Conservation (phyloP, 192 early-diverging fungal species). For the Podila epicladia region DNA sequence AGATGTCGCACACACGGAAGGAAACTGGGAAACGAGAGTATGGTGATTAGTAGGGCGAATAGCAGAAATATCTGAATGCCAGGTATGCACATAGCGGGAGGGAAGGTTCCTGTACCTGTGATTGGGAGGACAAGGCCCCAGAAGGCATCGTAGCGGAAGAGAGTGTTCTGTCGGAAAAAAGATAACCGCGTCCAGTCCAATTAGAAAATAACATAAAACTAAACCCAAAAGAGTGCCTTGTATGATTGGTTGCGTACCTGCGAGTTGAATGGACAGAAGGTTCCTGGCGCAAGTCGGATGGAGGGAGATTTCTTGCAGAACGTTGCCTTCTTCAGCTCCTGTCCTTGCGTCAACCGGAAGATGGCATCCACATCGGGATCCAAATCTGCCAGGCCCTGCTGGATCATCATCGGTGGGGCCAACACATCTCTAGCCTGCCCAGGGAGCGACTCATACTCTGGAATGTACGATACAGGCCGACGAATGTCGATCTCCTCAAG, state of each 20-base stretch:
- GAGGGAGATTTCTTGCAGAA: conserved; percentile 5
- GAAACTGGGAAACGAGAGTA: background rate
- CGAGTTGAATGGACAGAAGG: conserved; percentile 3
- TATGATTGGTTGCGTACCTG: background rate
- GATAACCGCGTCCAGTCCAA: background rate
- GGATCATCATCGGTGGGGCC: conserved; percentile 6
- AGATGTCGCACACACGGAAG: conserved; percentile 1
- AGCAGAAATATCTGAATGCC: background rate
- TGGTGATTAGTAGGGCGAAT: background rate
- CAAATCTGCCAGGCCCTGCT: conserved; percentile 1
- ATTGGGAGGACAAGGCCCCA: conserved; percentile 3
- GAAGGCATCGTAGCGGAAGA: conserved; percentile 3
- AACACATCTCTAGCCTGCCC: background rate
- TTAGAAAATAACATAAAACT: background rate
- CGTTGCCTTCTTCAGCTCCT: conserved; percentile 1
- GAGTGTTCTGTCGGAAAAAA: background rate
- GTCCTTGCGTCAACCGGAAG: background rate
- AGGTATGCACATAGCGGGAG: background rate
- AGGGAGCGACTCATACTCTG: background rate
- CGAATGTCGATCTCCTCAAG: conserved; percentile 1
- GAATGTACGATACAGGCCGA: background rate
- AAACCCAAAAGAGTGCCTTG: background rate
- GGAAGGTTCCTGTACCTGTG: background rate
- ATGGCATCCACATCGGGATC: conserved; percentile 7
- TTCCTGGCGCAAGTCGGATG: background rate